Conservation (phyloP, 139 green algal species). For the Coelastrella sp. region DNA sequence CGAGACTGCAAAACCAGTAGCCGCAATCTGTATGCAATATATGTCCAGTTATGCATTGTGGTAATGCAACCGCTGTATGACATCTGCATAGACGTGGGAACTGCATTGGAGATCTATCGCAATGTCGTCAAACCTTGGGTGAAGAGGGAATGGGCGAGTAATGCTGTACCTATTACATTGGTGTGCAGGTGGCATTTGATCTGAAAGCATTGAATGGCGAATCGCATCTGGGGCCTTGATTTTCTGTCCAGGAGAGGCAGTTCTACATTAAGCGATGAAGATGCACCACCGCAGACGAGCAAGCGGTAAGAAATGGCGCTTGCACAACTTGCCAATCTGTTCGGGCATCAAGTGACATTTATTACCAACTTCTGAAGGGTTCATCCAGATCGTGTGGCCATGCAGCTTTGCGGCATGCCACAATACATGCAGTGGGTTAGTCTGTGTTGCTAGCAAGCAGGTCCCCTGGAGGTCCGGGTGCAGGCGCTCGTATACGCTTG, state of each 20-base stretch:
- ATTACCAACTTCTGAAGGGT: too few species aligned
- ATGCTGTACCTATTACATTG: not conserved
- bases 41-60: too few species aligned
- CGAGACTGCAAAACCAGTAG: not conserved
- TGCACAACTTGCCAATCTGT: not conserved
- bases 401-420: too few species aligned
- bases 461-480: too few species aligned
- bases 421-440: too few species aligned
- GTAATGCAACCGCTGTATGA: too few species aligned
- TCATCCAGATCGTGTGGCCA: too few species aligned
- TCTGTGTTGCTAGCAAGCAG: too few species aligned
- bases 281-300: not conserved
- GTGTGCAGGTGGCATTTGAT: not conserved
- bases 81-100: too few species aligned
- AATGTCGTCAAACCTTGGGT: not conserved
- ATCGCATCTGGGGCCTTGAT: conserved; percentile 26
- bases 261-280: conserved; percentile 1
- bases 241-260: conserved; percentile 16
- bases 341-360: too few species aligned
- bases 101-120: not conserved
- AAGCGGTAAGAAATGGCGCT: not conserved
- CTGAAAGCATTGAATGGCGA: not conserved
- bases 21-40: not conserved
- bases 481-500: too few species aligned
- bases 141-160: too few species aligned